Base-by-base conservation (phyloP, 169 alveolate species). In the Plasmodium fragile region DNA sequence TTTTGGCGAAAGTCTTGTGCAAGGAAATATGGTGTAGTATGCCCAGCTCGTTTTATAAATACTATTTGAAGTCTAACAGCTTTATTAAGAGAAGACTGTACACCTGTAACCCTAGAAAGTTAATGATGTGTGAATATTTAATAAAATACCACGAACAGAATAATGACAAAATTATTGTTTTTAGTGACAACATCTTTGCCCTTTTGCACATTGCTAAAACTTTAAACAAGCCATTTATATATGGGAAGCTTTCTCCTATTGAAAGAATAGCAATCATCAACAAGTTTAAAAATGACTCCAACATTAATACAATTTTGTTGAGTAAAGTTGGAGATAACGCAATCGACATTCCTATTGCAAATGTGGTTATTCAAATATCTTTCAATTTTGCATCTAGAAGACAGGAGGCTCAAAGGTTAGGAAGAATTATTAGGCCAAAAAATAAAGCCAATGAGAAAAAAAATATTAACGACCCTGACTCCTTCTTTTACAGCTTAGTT, bases 321-420 rank as follows among this genome's bases (percentile, higher is more conserved):
- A 98, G 99, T 75, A 98, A 99, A 94, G 99, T 99, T 28, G 99
- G 99, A n/a, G 99, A 99, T 95, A 99, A 99, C 75, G 99, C 99
- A 10, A 99, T 99, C 18, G 99, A 99, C 95, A 96, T 99, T 7
- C 99, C 99, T 7, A 96, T 98, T 52, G 99, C 99, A 3, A 99
- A 98, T 94, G 99, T 99, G 13, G 99, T 99, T 72, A 99, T 99
- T 52, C 99, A 99, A 95, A 98, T 99, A 43, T 98, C 99, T 69
- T 98, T 99, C 82, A 99, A 99, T 95, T 99, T 98, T 95, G 99
- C 99, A 8, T 98, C 99, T 11, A 96, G 99, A 94, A 97, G 99
- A 80, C 99, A 99, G 95, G 99, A 99, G 96, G 99, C 99, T 0
- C 99, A 99, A 95, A 96, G 99, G 53, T 97, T 99, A 69, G 99